Percentiles rank a stretch among this genome's conserved stretches.
These are phyloP conservation scores for Cryptosporidium andersoni DNA, from an alignment of 169 alveolate genomes.

Conservation along the genomic window DNA sequence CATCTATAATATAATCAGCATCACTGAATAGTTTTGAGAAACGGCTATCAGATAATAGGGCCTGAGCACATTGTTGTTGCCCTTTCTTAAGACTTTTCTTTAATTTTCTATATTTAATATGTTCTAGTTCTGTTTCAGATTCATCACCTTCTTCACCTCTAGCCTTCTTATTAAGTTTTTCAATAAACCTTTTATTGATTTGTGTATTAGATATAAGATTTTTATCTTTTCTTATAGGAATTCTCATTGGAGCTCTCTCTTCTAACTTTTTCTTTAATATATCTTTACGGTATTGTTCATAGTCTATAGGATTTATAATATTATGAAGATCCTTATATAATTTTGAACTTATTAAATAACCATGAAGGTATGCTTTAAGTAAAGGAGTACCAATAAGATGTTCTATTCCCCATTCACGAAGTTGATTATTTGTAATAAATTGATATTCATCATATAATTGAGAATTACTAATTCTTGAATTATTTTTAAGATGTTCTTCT, in stretches of 20 bases:
- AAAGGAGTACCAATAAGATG: constrained; percentile 92
- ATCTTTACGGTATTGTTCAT: constrained; percentile 81
- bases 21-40: constrained; percentile 82
- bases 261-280: constrained; percentile 82
- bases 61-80: constrained; percentile 70
- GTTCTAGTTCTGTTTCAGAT: neutral
- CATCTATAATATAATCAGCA: constrained; percentile 83
- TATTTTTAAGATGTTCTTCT: constrained; percentile 77
- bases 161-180: constrained; percentile 58
- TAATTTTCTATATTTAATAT: constrained; percentile 36
- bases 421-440: constrained; percentile 91
- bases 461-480: constrained; percentile 74
- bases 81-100: constrained; percentile 71
- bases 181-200: constrained; percentile 74
- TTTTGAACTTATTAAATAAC: constrained; percentile 89
- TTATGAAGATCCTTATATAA: constrained; percentile 85
- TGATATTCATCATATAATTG: constrained; percentile 91
- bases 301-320: constrained; percentile 84
- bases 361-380: constrained; percentile 95
- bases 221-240: constrained; percentile 72
- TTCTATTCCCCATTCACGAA: constrained; percentile 89
- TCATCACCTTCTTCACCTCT: constrained; percentile 22
- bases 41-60: constrained; percentile 82
- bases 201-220: neutral
- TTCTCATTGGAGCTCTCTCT: constrained; percentile 83